These are phyloP conservation scores for Komagataella kurtzmanii DNA, from an alignment of 805 yeast genomes.

Conservation along the genomic window DNA sequence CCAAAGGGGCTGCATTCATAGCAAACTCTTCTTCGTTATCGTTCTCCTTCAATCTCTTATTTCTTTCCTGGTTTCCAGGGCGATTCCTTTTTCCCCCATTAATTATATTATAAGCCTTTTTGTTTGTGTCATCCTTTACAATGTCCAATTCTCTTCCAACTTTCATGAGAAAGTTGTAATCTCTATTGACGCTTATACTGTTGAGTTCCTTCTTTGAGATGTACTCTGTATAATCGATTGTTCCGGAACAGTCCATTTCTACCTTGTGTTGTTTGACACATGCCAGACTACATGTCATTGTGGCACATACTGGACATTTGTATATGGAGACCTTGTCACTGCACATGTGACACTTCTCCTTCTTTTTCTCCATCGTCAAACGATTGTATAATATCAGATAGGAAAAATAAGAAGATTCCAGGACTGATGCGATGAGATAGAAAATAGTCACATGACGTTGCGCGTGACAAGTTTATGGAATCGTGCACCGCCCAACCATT, in stretches of 20 bases:
- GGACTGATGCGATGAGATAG: not conserved
- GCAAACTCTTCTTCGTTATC: constrained; percentile 8
- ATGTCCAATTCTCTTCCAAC: constrained; percentile 49
- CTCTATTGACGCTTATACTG: constrained; percentile 53
- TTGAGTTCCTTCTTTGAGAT: constrained; percentile 33
- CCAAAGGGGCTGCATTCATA: constrained; percentile 11
- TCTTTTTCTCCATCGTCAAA: not conserved
- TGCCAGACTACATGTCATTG: constrained; percentile 50
- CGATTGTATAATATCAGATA: not conserved
- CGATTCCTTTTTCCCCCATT: constrained; percentile 5
- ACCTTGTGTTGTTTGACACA: constrained; percentile 66
- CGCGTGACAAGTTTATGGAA: not conserved
- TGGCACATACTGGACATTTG: constrained; percentile 68
- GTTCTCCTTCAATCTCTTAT: constrained; percentile 9
- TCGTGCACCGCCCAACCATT: not conserved
- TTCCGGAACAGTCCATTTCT: constrained; percentile 52
- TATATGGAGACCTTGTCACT: constrained; percentile 35
- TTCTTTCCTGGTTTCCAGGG: constrained; percentile 8
- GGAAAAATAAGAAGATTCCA: not conserved
- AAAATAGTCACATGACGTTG: not conserved
- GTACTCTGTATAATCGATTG: constrained; percentile 45
- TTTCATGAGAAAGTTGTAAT: constrained; percentile 59
- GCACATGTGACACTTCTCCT: constrained; percentile 31
- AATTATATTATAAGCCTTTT: constrained; percentile 23
- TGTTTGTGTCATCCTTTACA: constrained; percentile 35